Percentiles rank a stretch among this genome's conserved stretches.
Conservation (phyloP, 257 asterid genomes). For the Solanum pimpinellifolium region DNA sequence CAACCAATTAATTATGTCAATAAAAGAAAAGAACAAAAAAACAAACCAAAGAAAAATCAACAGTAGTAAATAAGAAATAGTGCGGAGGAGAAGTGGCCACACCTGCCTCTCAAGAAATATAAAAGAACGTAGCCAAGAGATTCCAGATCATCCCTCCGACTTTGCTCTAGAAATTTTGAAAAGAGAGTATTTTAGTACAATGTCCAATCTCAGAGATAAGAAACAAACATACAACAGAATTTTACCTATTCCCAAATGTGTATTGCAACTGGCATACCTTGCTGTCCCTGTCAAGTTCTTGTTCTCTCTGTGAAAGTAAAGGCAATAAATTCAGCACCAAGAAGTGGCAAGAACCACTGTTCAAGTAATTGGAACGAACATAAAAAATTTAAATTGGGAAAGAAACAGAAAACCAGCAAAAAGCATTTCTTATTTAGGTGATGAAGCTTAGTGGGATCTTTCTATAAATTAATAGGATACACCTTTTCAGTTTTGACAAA, state of each 20-base stretch:
- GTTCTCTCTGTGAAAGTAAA: background rate
- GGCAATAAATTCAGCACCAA: background rate
- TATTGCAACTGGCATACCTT: slow-evolving; percentile 11
- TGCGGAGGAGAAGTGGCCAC: background rate
- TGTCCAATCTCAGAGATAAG: background rate
- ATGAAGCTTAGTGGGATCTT: background rate
- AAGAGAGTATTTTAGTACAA: background rate
- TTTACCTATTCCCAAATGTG: slow-evolving; percentile 11
- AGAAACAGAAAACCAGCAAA: background rate
- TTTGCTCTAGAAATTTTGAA: slow-evolving; percentile 22
- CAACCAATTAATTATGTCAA: background rate
- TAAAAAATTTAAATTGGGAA: background rate
- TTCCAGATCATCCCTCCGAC: slow-evolving; percentile 40
- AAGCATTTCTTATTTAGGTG: background rate
- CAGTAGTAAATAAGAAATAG: background rate
- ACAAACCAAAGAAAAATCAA: background rate
- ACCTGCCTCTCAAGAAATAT: slow-evolving; percentile 40
- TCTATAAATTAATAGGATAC: background rate
- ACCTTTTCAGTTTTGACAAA: background rate
- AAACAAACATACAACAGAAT: background rate
- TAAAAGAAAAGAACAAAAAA: background rate
- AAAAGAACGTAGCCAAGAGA: slow-evolving; percentile 40
- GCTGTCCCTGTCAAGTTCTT: slow-evolving; percentile 6
- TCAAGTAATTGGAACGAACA: background rate
- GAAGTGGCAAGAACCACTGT: background rate